Evolutionary conservation across 176 grass and related monocot genomes (phyloP), one percentile per base, ranked within the genome.

Genomic region (Musa acuminata): DNA sequence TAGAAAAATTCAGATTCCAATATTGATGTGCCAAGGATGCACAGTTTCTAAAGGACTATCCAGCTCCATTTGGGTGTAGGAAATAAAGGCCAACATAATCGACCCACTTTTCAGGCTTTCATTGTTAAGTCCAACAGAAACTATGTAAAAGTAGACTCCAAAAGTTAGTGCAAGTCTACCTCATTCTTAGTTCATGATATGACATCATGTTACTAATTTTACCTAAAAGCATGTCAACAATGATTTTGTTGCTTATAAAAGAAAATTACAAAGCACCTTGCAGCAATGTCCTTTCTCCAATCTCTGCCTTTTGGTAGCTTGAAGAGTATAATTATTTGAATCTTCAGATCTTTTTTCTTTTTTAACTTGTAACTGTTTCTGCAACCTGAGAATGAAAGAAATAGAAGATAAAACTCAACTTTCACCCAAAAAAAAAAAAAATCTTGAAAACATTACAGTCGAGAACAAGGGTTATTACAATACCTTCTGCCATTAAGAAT

Each of bases 251-350:
- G 27, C 19, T 50, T 10, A 51, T 8, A 16, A 57, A 57, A 57
- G 43, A 49, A 80, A 84, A 23, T 0, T 19, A 8, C 52, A 82
- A 12, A 53, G 53, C 67, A 99, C 96, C 96, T 86, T 99, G 71
- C 84, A 87, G 21, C 89, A 43, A 76, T 95, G 96, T 10, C 91
- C 96, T 73, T 51, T 94, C 78, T 94, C 96, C 24, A 99, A 78
- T 89, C 80, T 89, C 67, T 99, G 96, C 72, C 96, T 91, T 87
- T 99, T 99, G 25, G 88, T 54, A 58, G 88, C 83, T 81, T 99
- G 96, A 77, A 87, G 60, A 49, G 84, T 75, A 74, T 80, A 86
- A 86, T 91, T 84, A 52, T 80, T 91, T 16, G 65, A 43, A 43
- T 43, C 89, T 49, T 85, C 82, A 64, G 82, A 85, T 74, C 43